Evolutionary conservation across 2,329 filamentous ascomycete species (phyloP), one percentile per base, ranked within the genome.

Genomic region (Aureobasidium sp.): DNA sequence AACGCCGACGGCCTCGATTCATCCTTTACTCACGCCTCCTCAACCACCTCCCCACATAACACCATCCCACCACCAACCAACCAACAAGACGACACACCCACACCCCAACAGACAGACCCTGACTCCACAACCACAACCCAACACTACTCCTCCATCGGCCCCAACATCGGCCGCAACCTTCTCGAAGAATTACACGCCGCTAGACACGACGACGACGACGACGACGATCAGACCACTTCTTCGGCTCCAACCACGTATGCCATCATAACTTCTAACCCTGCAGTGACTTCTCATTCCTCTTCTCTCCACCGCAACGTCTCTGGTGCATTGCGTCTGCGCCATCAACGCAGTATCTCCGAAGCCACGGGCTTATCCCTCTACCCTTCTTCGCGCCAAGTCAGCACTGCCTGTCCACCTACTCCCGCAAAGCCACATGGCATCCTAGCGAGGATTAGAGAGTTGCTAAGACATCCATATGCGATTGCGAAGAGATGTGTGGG

Each of bases 131-230:
- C 6, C 24, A 60, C 58, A 16, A 45, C 54, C 6, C 52, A 56
- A 30, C 54, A 62, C 12, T 59, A 63, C 52, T 59, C 60, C 16
- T 61, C 61, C 5, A 54, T 63, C 17, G 65, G 59, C 21, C 59
- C 52, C 8, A 56, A 55, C 4, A 37, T 56, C 10, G 64, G 65
- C 21, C 60, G 64, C 29, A 68, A 66, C 44, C 57, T 68, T 4
- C 62, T 68, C 57, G 65, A 68, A 35, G 66, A 68, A 56, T 54
- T 68, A 14, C 57, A 57, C 10, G 59, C 63, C 16, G 59, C 58
- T 8, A 57, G 57, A 21, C 24, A 29, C 22, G 45, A 38, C 24
- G 58, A 42, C 3, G 48, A n/a, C n/a, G n/a, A n/a, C n/a, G 11
- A 34, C 45, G 48, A 54, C 22, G 22, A 22, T n/a, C 37, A 52